Evolutionary conservation across 805 yeast species (phyloP).

Genomic region (Zygoascus ofunaensis): DNA sequence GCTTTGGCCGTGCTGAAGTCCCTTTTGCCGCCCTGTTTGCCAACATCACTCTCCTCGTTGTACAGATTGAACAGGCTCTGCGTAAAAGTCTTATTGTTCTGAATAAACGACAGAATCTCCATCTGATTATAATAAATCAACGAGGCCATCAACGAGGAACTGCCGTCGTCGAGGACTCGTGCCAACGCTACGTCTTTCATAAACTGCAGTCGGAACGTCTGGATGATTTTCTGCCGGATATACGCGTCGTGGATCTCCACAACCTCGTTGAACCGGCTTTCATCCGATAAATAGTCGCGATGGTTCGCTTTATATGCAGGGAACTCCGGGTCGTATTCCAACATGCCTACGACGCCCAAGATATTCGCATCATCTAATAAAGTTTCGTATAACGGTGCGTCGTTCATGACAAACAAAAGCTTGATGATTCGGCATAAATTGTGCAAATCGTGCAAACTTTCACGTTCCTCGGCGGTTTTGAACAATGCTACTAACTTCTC

Average conservation of each 20-base stretch:
- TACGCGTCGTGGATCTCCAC: conserved; percentile 48
- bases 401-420: conserved; percentile 54
- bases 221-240: conserved; percentile 49
- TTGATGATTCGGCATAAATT: conserved; percentile 66
- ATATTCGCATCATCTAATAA: conserved; percentile 46
- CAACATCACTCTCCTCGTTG: conserved; percentile 4
- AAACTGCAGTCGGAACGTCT: conserved; percentile 70
- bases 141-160: conserved; percentile 56
- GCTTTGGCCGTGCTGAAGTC: not conserved
- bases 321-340: conserved; percentile 85
- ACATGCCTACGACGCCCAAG: conserved; percentile 60
- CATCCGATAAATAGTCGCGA: conserved; percentile 51
- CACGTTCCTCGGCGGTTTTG: conserved; percentile 43
- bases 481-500: conserved; percentile 44
- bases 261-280: conserved; percentile 59
- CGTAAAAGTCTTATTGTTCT: conserved; percentile 44
- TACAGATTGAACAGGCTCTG: conserved; percentile 53
- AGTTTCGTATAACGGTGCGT: conserved; percentile 48
- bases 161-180: conserved; percentile 70
- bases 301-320: conserved; percentile 76
- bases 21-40: not conserved
- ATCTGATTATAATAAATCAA: conserved; percentile 62
- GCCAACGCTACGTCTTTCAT: conserved; percentile 82
- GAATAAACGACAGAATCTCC: conserved; percentile 52
- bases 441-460: conserved; percentile 49